These are phyloP conservation scores for Psilocybe tampanensis DNA, from an alignment of 768 basidiomycete genomes.

Conservation along the genomic window DNA sequence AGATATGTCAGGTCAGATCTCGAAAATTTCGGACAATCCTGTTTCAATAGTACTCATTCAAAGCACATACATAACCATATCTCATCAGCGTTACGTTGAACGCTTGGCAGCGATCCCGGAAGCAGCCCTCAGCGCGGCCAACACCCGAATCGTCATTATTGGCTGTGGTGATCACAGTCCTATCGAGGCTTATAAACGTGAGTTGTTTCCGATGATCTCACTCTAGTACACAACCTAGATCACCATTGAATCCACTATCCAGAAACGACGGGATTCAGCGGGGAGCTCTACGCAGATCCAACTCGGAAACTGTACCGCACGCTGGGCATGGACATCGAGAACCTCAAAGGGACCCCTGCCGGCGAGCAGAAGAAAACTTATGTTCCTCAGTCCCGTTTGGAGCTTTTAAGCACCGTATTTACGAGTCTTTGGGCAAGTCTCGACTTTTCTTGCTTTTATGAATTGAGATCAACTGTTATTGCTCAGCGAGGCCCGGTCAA, in stretches of 20 bases:
- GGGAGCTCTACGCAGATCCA: slow-evolving; percentile 67
- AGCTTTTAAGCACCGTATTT: slow-evolving; percentile 29
- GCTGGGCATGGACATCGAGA: slow-evolving; percentile 63
- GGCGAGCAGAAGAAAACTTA: slow-evolving; percentile 50
- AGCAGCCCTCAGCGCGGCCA: slow-evolving; percentile 41
- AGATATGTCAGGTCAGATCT: slow-evolving; percentile 25
- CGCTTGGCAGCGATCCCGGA: slow-evolving; percentile 44
- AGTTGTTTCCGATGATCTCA: slow-evolving; percentile 1
- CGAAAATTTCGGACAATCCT: slow-evolving; percentile 27
- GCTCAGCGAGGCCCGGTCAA: slow-evolving; percentile 41
- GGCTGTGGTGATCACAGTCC: slow-evolving; percentile 63
- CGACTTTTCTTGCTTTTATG: too few relatives aligned
- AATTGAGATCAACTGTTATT: background rate
- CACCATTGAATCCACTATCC: background rate
- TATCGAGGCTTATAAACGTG: slow-evolving; percentile 53
- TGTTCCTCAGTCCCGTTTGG: slow-evolving; percentile 27
- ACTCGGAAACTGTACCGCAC: slow-evolving; percentile 55
- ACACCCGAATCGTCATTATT: slow-evolving; percentile 47
- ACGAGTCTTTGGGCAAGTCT: slow-evolving; percentile 46
- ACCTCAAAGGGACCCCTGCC: slow-evolving; percentile 43
- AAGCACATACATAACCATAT: too few relatives aligned
- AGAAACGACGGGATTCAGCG: slow-evolving; percentile 50
- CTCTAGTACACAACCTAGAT: background rate
- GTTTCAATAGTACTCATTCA: too few relatives aligned
- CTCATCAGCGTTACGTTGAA: slow-evolving; percentile 54